phyloP scores from a whole-genome alignment of 495 filamentous ascomycete genomes.

The Talaromyces trachyspermus region DNA sequence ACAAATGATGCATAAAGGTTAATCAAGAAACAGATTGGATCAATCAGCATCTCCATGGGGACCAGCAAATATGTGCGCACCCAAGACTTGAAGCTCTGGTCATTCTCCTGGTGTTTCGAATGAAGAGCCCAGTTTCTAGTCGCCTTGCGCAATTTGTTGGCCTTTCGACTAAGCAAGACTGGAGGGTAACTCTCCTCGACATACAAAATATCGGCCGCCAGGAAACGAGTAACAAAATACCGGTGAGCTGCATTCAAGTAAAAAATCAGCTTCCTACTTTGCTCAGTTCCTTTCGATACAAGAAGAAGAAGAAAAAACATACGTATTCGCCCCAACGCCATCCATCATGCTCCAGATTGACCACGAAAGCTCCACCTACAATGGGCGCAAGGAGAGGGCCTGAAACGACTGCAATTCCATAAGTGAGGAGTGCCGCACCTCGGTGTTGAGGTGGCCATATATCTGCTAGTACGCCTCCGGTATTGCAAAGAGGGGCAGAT shows the following conservation, averaged over 20 bases:
- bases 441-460: slow-evolving; percentile 38
- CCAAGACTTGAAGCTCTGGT: slow-evolving; percentile 26
- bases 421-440: slow-evolving; percentile 46
- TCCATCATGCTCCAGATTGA: slow-evolving; percentile 27
- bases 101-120: slow-evolving; percentile 41
- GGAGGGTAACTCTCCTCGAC: slow-evolving; percentile 45
- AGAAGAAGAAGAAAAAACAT: slow-evolving; percentile 26
- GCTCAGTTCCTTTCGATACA: slow-evolving; percentile 14
- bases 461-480: slow-evolving; percentile 48
- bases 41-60: slow-evolving; percentile 41
- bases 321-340: slow-evolving; percentile 42
- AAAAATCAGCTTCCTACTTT: slow-evolving; percentile 24
- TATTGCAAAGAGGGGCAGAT: slow-evolving; percentile 46
- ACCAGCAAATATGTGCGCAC: slow-evolving; percentile 23
- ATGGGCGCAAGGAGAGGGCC: slow-evolving; percentile 43
- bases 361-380: slow-evolving; percentile 37
- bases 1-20: slow-evolving; percentile 41
- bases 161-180: slow-evolving; percentile 40
- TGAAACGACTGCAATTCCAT: slow-evolving; percentile 47
- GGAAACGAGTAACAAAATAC: slow-evolving; percentile 38
- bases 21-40: slow-evolving; percentile 40
- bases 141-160: slow-evolving; percentile 38
- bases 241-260: slow-evolving; percentile 27
- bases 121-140: slow-evolving; percentile 49
- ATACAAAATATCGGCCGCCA: slow-evolving; percentile 28